Evolutionary conservation across 768 basidiomycete species (phyloP), one percentile per base, ranked within the genome.

Genomic region (Kwoniella sp.): DNA sequence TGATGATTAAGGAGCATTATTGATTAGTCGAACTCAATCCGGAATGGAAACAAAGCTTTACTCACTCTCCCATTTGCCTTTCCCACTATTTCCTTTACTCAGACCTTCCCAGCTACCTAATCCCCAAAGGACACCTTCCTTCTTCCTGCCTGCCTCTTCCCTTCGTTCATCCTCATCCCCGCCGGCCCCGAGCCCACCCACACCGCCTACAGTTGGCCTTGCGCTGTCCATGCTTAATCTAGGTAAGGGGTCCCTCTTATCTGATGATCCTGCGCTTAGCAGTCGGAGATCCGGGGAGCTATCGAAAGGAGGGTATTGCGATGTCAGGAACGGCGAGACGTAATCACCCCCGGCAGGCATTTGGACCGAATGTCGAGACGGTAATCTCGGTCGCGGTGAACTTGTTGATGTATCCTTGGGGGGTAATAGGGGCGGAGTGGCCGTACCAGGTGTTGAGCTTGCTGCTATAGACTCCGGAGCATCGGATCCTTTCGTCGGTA

Each of bases 71-170:
- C 78, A 81, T 61, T 75, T 79, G 22, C 66, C 68, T 54, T 77
- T 80, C 5, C 67, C 60, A 2, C 67, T 62, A 15, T 69, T 66
- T 15, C 55, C 63, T 34, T 71, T 72, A 29, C 72, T 73, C 34
- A 81, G 63, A 12, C 73, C 78, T 50, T 81, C 79, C 79, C 79
- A 81, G 2, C 65, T 68, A 1, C 79, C 78, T 17, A 70, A 54
- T 55, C 73, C 75, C 79, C 79, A 81, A 9, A 81, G 52, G 17
- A 81, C 70, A n/a, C 79, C 79, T 64, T 81, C 79, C 55, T 73
- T 75, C 69, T 79, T 79, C 52, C 78, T 63, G 20, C 79, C 79
- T 1, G 71, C 76, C 30, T 66, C 67, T 58, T 74, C 76, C 34
- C 79, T 55, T 56, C 59, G 30, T 41, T 66, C 70, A 52, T 76